Evolutionary conservation across 192 early-diverging fungal genomes (phyloP).

Genomic region (Umbelopsis vinacea): DNA sequence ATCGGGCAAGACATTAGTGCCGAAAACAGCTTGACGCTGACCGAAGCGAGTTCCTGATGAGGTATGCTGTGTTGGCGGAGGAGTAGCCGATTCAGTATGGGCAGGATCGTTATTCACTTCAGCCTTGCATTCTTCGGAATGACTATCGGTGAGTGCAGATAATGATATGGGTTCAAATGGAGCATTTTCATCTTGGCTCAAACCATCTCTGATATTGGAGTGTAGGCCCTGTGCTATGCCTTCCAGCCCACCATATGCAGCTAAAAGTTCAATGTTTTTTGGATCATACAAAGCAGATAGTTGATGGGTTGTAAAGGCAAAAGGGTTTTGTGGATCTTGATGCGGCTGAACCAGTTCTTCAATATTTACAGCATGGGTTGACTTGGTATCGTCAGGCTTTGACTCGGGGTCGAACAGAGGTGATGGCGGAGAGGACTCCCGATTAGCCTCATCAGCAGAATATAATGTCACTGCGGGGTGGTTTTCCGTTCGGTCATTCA

Average conservation of each 20-base stretch:
- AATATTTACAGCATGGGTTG: not conserved
- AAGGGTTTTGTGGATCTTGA: constrained; percentile 48
- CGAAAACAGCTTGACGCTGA: constrained; percentile 64
- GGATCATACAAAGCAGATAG: constrained; percentile 59
- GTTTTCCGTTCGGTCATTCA: constrained; percentile 19
- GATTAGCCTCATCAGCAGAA: not conserved
- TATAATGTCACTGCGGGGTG: constrained; percentile 4
- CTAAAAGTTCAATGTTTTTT: constrained; percentile 53
- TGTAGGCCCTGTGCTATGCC: constrained; percentile 57
- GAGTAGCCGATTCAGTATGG: not conserved
- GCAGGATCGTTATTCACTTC: not conserved
- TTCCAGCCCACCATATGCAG: constrained; percentile 50
- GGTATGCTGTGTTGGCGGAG: not conserved
- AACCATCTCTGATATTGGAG: constrained; percentile 49
- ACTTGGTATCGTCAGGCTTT: not conserved
- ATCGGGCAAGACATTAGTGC: constrained; percentile 72
- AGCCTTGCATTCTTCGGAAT: not conserved
- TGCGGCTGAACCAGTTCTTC: constrained; percentile 28
- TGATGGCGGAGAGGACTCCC: not conserved
- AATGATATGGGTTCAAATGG: constrained; percentile 40
- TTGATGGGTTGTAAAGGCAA: constrained; percentile 56
- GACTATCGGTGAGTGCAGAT: constrained; percentile 16
- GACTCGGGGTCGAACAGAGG: not conserved
- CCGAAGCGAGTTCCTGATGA: constrained; percentile 38
- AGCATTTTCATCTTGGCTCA: constrained; percentile 40